These are phyloP conservation scores for Beauveria pseudobassiana DNA, from an alignment of 2,329 filamentous ascomycete species.

Conservation along the genomic window DNA sequence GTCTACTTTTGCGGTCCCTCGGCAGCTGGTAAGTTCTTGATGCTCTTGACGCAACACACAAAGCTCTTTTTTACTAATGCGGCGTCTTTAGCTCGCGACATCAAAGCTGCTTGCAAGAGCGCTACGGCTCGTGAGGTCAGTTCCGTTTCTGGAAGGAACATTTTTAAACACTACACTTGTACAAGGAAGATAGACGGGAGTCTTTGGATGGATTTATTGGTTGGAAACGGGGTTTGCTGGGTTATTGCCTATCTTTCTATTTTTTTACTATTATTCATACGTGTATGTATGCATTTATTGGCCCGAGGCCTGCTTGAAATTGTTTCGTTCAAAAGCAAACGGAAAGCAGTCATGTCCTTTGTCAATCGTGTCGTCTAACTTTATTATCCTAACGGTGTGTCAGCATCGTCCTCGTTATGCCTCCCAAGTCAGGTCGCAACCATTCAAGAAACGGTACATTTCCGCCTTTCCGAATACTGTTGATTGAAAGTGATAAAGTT, in stretches of 20 bases:
- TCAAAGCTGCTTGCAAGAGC: slow-evolving; percentile 70
- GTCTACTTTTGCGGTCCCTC: slow-evolving; percentile 98
- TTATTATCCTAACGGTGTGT: not conserved
- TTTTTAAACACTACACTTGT: slow-evolving; percentile 38
- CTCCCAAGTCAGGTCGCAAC: no score
- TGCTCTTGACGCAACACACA: not conserved
- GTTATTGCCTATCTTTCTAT: not conserved
- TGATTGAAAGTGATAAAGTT: no score
- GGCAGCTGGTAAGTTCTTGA: slow-evolving; percentile 43
- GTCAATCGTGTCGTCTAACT: not conserved
- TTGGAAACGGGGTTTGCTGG: not conserved
- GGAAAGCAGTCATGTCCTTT: not conserved
- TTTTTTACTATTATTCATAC: not conserved
- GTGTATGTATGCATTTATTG: slow-evolving; percentile 3
- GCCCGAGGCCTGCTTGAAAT: not conserved
- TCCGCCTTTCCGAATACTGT: no score
- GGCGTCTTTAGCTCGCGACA: slow-evolving; percentile 58
- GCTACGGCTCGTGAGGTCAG: slow-evolving; percentile 71
- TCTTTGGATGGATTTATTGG: not conserved
- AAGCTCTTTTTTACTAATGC: slow-evolving; percentile 24
- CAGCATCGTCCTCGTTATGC: no score
- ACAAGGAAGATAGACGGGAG: not conserved
- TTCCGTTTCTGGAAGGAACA: slow-evolving; percentile 99
- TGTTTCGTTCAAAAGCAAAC: not conserved
- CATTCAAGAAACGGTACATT: no score